Percentiles rank a stretch among this genome's conserved stretches.
These are phyloP conservation scores for Flagelloscypha sp. DNA, from an alignment of 768 basidiomycete genomes.

Conservation along the genomic window DNA sequence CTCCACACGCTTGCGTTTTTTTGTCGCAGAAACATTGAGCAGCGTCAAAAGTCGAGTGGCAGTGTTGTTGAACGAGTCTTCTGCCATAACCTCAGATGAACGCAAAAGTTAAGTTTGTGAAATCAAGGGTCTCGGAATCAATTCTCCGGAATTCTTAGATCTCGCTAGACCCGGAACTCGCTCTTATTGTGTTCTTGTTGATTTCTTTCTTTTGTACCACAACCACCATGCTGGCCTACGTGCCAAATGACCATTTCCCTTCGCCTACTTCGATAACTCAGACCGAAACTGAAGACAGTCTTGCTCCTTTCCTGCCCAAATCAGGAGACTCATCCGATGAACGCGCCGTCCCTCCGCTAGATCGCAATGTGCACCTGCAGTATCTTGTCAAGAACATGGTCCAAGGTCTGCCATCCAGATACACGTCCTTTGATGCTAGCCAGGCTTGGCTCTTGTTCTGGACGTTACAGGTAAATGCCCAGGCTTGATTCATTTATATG, in stretches of 20 bases:
- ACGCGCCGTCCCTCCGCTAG: slow-evolving; percentile 29
- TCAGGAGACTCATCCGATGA: slow-evolving; percentile 11
- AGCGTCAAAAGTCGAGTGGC: slow-evolving; percentile 81
- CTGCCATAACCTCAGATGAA: no score
- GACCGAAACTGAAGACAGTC: slow-evolving; percentile 54
- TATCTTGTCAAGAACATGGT: slow-evolving; percentile 65
- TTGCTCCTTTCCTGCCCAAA: slow-evolving; percentile 46
- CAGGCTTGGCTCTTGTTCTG: slow-evolving; percentile 95
- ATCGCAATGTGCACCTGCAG: slow-evolving; percentile 62
- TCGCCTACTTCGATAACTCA: slow-evolving; percentile 60
- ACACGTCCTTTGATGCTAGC: slow-evolving; percentile 83
- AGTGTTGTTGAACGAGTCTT: no score
- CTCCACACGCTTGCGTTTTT: slow-evolving; percentile 49
- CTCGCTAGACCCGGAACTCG: no score
- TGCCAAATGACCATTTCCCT: slow-evolving; percentile 49
- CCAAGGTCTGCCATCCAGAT: slow-evolving; percentile 75
- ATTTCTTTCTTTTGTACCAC: slow-evolving; percentile 8
- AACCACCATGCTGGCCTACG: slow-evolving; percentile 16
- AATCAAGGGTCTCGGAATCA: no score
- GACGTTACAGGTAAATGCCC: slow-evolving; percentile 82
- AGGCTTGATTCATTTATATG: no score
- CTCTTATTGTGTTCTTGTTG: slow-evolving; percentile 1
- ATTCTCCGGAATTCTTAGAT: no score
- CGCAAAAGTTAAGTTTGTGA: no score
- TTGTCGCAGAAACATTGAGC: slow-evolving; percentile 82